phyloP scores from a whole-genome alignment of 129 eudicot genomes.

The Heracleum sosnowskyi region DNA sequence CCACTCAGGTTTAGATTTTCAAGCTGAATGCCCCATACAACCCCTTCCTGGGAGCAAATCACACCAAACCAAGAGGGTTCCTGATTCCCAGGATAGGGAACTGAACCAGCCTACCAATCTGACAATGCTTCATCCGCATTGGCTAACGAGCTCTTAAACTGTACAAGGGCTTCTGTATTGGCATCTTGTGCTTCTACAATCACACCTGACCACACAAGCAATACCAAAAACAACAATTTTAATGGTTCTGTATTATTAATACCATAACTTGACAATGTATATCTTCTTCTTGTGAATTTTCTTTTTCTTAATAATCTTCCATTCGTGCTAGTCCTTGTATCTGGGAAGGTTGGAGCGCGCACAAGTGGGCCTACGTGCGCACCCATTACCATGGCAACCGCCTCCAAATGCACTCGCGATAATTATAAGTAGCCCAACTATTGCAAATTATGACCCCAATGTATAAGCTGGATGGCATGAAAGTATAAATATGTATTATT shows the following conservation, averaged over 20 bases:
- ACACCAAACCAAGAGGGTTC: constrained; percentile 41
- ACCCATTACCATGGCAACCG: constrained; percentile 28
- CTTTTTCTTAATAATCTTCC: not conserved
- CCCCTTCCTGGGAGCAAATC: constrained; percentile 33
- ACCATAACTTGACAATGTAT: not conserved
- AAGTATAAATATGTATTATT: not conserved
- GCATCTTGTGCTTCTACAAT: not conserved
- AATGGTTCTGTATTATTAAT: not conserved
- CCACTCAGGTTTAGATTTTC: constrained; percentile 40
- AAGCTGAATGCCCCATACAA: constrained; percentile 48
- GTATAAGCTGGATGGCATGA: constrained; percentile 11
- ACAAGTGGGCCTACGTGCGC: constrained; percentile 34
- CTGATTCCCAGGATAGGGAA: constrained; percentile 20
- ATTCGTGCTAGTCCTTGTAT: not conserved
- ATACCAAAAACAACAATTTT: not conserved
- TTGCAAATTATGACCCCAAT: constrained; percentile 7
- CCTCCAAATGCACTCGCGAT: constrained; percentile 11
- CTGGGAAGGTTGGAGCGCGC: constrained; percentile 27
- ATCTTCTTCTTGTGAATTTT: not conserved
- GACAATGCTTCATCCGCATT: constrained; percentile 14
- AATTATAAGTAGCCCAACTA: constrained; percentile 1
- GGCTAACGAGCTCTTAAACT: constrained; percentile 25
- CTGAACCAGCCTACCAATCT: constrained; percentile 24
- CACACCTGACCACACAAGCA: not conserved
- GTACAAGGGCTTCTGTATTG: constrained; percentile 22